phyloP scores from a whole-genome alignment of 2,329 filamentous ascomycete species.

The Fusarium subtropicale region DNA sequence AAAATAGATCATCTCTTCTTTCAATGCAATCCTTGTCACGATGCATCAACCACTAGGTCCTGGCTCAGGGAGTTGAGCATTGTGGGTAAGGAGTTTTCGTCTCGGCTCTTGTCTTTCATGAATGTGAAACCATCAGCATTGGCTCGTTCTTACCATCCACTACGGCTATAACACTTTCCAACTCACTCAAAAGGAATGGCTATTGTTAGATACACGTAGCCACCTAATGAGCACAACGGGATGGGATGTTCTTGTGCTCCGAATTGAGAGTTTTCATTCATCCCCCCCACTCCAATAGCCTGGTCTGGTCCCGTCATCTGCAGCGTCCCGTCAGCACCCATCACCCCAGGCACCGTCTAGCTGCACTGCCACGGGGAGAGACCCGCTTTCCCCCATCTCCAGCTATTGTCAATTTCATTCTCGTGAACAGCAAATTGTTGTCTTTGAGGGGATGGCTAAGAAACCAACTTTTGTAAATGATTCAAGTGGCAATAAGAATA shows the following conservation, averaged over 20 bases:
- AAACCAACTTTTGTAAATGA: background rate
- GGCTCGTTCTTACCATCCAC: conserved; percentile 2
- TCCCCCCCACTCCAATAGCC: conserved; percentile 6
- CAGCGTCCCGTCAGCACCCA: conserved; percentile 17
- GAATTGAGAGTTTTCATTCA: background rate
- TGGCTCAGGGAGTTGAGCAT: conserved; percentile 8
- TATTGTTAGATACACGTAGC: conserved; percentile 6
- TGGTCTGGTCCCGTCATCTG: conserved; percentile 8
- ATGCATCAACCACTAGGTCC: conserved; percentile 18
- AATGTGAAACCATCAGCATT: conserved; percentile 26
- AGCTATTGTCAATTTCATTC: conserved; percentile 16
- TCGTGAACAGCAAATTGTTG: conserved; percentile 6
- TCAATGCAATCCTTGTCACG: conserved; percentile 18
- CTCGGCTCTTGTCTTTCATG: conserved; percentile 5
- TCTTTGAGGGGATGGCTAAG: background rate
- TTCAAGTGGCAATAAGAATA: conserved; percentile 3
- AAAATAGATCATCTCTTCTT: background rate
- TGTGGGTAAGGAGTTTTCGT: conserved; percentile 33
- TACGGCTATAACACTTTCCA: background rate
- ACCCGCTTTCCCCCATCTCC: conserved; percentile 23
- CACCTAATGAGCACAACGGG: background rate
- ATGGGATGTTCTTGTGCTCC: background rate
- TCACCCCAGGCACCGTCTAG: conserved; percentile 34
- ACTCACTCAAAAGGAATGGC: conserved; percentile 6
- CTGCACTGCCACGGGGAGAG: conserved; percentile 37